phyloP scores from a whole-genome alignment of 768 basidiomycete species.

The Rossbeevera mucosa region DNA sequence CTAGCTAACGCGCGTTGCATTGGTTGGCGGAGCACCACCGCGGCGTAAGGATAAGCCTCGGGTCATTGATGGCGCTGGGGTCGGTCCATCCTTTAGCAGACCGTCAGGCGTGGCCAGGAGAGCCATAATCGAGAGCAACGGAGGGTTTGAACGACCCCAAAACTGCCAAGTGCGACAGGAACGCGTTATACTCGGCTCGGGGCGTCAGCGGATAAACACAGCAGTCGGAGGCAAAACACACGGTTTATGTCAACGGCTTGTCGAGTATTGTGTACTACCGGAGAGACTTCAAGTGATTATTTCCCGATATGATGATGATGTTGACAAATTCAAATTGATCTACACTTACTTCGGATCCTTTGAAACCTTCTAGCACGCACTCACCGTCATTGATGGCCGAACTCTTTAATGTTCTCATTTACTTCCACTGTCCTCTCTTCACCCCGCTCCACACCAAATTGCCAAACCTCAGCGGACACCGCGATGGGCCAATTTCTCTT shows the following conservation, averaged over 20 bases:
- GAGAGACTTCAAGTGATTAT: background rate
- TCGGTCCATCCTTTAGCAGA: background rate
- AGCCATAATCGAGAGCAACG: slow-evolving; percentile 3
- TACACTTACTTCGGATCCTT: slow-evolving; percentile 16
- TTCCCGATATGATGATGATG: slow-evolving; percentile 5
- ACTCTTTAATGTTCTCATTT: slow-evolving; percentile 4
- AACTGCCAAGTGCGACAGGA: slow-evolving; percentile 28
- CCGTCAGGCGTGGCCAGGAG: slow-evolving; percentile 1
- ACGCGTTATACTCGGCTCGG: slow-evolving; percentile 9
- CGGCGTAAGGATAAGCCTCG: slow-evolving; percentile 11
- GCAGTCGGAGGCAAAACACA: background rate
- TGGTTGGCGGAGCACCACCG: background rate
- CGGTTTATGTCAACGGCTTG: slow-evolving; percentile 28
- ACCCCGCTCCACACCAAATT: slow-evolving; percentile 15
- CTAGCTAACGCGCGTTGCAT: slow-evolving; percentile 12
- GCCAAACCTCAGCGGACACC: slow-evolving; percentile 1
- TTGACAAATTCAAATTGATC: slow-evolving; percentile 13
- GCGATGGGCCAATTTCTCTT: slow-evolving; percentile 14
- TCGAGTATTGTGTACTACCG: too few relatives aligned
- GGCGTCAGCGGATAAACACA: slow-evolving; percentile 13
- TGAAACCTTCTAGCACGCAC: slow-evolving; percentile 12
- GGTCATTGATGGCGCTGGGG: background rate
- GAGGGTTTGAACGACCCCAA: slow-evolving; percentile 25
- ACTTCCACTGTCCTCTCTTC: background rate
- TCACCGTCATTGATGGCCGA: slow-evolving; percentile 11